Conservation (phyloP, 768 basidiomycete species). For the Leccinum variicolor region DNA sequence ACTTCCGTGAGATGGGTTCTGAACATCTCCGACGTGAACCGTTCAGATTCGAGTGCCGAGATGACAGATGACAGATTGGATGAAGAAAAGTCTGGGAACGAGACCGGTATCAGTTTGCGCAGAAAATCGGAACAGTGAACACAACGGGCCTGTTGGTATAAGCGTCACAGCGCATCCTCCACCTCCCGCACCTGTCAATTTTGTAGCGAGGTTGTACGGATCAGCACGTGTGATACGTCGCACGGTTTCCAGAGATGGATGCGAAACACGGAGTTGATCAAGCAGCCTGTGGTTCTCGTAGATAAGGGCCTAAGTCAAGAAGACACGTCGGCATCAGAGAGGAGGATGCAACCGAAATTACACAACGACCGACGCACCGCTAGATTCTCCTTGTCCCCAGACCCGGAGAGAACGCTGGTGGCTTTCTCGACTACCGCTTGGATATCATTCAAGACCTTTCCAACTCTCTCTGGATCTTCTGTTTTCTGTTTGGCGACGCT, state of each 20-base stretch:
- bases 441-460: constrained; percentile 73
- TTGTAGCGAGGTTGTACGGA: constrained; percentile 78
- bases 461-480: constrained; percentile 84
- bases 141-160: constrained; percentile 79
- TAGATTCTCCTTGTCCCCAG: constrained; percentile 10
- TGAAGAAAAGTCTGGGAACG: constrained; percentile 62
- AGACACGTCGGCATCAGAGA: background rate
- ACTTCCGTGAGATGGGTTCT: constrained; percentile 82
- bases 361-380: constrained; percentile 49
- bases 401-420: constrained; percentile 64
- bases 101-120: background rate
- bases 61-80: constrained; percentile 56
- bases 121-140: background rate
- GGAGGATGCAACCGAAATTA: background rate
- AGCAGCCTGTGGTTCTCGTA: constrained; percentile 88
- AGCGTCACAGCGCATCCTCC: constrained; percentile 98
- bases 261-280: constrained; percentile 84
- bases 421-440: constrained; percentile 86
- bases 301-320: constrained; percentile 60
- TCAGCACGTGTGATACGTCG: constrained; percentile 59
- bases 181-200: constrained; percentile 96
- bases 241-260: constrained; percentile 82
- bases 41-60: constrained; percentile 41
- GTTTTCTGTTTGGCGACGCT: constrained; percentile 74
- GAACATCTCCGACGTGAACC: constrained; percentile 32